Percentiles rank a stretch among this genome's conserved stretches.
phyloP scores from a whole-genome alignment of 1,284 basidiomycete species.

The Stygiomarasmius scandens region DNA sequence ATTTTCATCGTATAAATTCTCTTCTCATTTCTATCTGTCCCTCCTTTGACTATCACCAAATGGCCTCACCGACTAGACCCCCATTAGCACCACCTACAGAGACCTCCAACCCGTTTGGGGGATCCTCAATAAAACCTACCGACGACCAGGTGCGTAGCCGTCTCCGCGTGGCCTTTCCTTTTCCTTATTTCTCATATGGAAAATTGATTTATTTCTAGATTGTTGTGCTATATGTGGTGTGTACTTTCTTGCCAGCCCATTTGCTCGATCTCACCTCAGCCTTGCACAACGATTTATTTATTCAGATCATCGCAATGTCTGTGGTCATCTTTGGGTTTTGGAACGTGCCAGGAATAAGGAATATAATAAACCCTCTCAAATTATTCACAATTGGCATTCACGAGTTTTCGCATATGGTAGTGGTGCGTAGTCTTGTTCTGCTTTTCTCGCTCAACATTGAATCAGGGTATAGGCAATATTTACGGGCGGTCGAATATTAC shows the following conservation, averaged over 20 bases:
- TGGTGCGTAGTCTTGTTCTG: constrained; percentile 47
- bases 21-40: neutral
- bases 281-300: neutral
- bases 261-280: constrained; percentile 4
- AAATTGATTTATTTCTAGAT: constrained; percentile 40
- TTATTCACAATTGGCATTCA: constrained; percentile 84
- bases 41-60: constrained; percentile 2
- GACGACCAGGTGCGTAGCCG: constrained; percentile 43
- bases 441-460: neutral
- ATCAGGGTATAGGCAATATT: constrained; percentile 61
- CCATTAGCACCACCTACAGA: constrained; percentile 33
- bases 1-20: neutral
- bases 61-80: constrained; percentile 22
- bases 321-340: constrained; percentile 82
- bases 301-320: constrained; percentile 74
- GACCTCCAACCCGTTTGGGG: constrained; percentile 22
- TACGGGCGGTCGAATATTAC: constrained; percentile 73
- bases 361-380: constrained; percentile 78
- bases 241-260: constrained; percentile 30
- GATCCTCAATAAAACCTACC: constrained; percentile 36
- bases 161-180: neutral
- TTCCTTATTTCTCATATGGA: constrained; percentile 4
- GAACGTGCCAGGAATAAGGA: constrained; percentile 77
- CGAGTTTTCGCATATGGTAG: constrained; percentile 79
- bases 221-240: constrained; percentile 73